A percentile compares a stretch with the other conserved stretches of the same genome.
These are phyloP conservation scores for Xerocomus spinulosus DNA, from an alignment of 768 basidiomycete genomes.

Conservation along the genomic window DNA sequence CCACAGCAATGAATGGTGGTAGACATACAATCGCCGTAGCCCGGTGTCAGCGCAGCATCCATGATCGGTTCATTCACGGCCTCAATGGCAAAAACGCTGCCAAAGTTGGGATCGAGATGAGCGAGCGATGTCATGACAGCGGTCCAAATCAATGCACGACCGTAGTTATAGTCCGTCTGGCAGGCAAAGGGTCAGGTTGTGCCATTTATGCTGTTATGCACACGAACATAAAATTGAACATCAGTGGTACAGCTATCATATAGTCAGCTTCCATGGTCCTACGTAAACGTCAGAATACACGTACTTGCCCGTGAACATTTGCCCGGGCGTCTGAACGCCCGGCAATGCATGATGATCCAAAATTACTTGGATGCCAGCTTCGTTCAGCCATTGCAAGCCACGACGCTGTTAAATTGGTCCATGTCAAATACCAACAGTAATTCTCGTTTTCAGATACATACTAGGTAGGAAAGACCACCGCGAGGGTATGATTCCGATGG, in stretches of 20 bases:
- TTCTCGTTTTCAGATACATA: conserved; percentile 27
- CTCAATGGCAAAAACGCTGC: conserved; percentile 62
- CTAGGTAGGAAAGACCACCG: conserved; percentile 65
- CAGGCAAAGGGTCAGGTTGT: conserved; percentile 2
- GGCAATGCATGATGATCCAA: conserved; percentile 70
- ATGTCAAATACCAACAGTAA: background rate
- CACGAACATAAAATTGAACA: conserved; percentile 68
- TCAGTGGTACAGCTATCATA: conserved; percentile 54
- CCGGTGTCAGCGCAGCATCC: conserved; percentile 64
- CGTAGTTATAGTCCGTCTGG: conserved; percentile 64
- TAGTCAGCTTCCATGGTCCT: conserved; percentile 1
- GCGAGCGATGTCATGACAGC: conserved; percentile 71
- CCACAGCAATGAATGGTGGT: background rate
- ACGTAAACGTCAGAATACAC: conserved; percentile 9
- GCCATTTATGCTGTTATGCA: background rate
- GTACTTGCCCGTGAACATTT: conserved; percentile 68
- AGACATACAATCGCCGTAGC: conserved; percentile 61
- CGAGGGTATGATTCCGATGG: conserved; percentile 58
- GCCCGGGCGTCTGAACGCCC: conserved; percentile 57
- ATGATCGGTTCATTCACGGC: conserved; percentile 78
- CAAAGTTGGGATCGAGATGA: conserved; percentile 65
- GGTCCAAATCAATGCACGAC: conserved; percentile 76
- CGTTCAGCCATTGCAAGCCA: conserved; percentile 54
- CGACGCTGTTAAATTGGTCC: conserved; percentile 41
- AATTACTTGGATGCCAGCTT: conserved; percentile 62